phyloP scores from a whole-genome alignment of 805 yeast species.

The Metschnikowia amazonensis region DNA sequence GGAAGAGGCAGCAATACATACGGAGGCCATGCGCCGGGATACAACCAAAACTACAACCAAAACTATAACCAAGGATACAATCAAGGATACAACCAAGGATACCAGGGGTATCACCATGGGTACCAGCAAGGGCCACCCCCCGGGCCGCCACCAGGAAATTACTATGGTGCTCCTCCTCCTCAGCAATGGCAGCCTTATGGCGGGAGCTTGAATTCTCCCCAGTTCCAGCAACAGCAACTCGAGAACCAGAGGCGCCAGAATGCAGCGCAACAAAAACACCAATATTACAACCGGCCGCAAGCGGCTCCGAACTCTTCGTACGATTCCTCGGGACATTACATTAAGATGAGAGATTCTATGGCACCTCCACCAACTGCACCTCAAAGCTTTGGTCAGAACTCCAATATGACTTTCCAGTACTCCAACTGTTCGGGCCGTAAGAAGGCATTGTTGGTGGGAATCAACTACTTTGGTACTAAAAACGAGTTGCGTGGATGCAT shows the following conservation, averaged over 20 bases:
- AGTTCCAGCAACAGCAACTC: constrained; percentile 17
- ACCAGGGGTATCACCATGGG: constrained; percentile 6
- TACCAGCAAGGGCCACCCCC: constrained; percentile 4
- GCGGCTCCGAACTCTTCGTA: constrained; percentile 20
- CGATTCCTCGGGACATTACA: constrained; percentile 16
- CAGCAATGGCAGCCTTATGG: constrained; percentile 15
- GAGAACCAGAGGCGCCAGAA: constrained; percentile 19
- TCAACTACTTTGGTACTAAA: constrained; percentile 65
- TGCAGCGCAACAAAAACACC: constrained; percentile 8
- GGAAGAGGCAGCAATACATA: constrained; percentile 22
- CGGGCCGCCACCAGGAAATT: constrained; percentile 19
- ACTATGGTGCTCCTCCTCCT: constrained; percentile 22
- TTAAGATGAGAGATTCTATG: constrained; percentile 4
- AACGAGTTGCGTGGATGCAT: constrained; percentile 73
- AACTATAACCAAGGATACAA: constrained; percentile 10
- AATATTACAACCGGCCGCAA: constrained; percentile 13
- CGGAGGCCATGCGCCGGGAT: constrained; percentile 11
- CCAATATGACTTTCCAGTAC: constrained; percentile 46
- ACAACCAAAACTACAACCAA: constrained; percentile 11
- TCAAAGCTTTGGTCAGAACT: constrained; percentile 35
- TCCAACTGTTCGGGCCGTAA: constrained; percentile 68
- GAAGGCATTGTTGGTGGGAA: constrained; percentile 75
- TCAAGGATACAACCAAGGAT: constrained; percentile 9
- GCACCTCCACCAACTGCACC: constrained; percentile 28
- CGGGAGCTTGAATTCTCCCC: constrained; percentile 16